Percentiles rank a stretch among this genome's conserved stretches.
Conservation (phyloP, 768 basidiomycete genomes). For the Phaffia australis region DNA sequence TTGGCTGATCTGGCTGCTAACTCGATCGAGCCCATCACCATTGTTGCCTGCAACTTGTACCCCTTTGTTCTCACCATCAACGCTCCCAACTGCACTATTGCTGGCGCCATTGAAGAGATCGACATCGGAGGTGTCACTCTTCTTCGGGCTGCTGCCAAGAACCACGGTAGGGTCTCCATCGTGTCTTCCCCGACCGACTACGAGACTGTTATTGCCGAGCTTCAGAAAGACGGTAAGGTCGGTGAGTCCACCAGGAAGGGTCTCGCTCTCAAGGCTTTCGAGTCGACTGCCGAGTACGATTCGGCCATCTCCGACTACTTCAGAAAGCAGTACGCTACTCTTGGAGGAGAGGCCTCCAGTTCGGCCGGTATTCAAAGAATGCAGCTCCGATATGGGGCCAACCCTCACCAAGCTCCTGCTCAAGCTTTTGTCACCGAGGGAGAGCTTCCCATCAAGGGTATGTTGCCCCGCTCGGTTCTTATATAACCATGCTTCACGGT, state of each 20-base stretch:
- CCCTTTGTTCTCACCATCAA: conserved; percentile 87
- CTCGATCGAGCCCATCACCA: conserved; percentile 78
- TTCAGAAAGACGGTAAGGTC: conserved; percentile 63
- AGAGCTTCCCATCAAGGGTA: conserved; percentile 87
- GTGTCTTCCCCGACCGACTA: conserved; percentile 56
- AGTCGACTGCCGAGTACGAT: conserved; percentile 90
- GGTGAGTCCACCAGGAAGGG: conserved; percentile 59
- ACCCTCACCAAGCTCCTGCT: conserved; percentile 97
- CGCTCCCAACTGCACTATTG: conserved; percentile 69
- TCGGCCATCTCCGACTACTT: conserved; percentile 94
- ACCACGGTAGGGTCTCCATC: conserved; percentile 83
- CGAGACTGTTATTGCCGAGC: conserved; percentile 62
- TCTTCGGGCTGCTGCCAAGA: conserved; percentile 94
- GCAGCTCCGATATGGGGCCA: conserved; percentile 84
- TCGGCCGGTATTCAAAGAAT: conserved; percentile 62
- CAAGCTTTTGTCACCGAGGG: conserved; percentile 87
- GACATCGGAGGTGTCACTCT: conserved; percentile 98
- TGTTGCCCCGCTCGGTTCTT: conserved; percentile 15
- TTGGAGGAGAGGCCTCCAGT: conserved; percentile 54
- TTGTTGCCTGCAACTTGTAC: conserved; percentile 99
- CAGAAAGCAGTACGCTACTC: conserved; percentile 83
- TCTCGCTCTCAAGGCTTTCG: conserved; percentile 91
- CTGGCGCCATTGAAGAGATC: conserved; percentile 91
- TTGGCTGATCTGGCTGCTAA: conserved; percentile 71
- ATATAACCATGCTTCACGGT: conserved; percentile 18